A percentile compares a stretch with the other conserved stretches of the same genome.
Conservation (phyloP, 345 rosid species). For the Citrus unshiu region DNA sequence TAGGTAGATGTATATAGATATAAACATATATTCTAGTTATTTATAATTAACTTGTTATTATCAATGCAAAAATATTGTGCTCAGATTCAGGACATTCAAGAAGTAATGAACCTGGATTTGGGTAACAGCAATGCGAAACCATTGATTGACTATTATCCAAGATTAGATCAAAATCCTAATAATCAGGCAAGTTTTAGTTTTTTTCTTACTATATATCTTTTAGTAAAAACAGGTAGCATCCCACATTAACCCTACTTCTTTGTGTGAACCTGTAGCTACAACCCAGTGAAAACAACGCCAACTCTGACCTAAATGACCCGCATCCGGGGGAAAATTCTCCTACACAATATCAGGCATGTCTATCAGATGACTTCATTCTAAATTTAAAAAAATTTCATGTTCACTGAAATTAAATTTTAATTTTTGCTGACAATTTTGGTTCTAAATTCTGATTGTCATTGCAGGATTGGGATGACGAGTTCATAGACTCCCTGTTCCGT, state of each 20-base stretch:
- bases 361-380: neutral
- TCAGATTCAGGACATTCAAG: slow-evolving; percentile 5
- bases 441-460: neutral
- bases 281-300: neutral
- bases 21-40: neutral
- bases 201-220: neutral
- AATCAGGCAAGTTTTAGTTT: slow-evolving; percentile 8
- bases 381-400: neutral
- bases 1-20: neutral
- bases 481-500: slow-evolving; percentile 10
- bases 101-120: neutral
- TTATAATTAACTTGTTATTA: neutral
- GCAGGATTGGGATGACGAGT: slow-evolving; percentile 23
- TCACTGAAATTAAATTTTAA: neutral
- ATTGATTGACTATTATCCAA: neutral
- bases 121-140: neutral
- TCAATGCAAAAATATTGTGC: neutral
- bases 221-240: neutral
- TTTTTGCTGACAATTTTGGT: neutral
- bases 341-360: neutral
- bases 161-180: neutral
- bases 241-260: neutral
- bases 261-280: neutral
- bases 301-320: neutral
- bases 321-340: neutral